Percentiles rank a stretch among this genome's conserved stretches.
Evolutionary conservation across 2,329 filamentous ascomycete genomes (phyloP).

Genomic region (Penicillium sp.): DNA sequence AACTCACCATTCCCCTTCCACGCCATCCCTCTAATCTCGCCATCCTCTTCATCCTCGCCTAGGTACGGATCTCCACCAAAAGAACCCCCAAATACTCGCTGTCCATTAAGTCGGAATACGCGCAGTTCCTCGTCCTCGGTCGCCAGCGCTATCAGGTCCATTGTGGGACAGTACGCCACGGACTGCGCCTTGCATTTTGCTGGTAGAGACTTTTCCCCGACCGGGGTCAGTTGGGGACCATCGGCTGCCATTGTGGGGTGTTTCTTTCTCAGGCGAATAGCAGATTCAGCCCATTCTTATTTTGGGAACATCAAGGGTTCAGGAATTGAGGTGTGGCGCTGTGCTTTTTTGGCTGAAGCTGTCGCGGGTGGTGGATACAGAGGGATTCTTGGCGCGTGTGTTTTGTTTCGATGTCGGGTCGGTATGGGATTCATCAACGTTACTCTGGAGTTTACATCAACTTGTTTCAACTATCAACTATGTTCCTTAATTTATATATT

Average conservation of each 20-base stretch:
- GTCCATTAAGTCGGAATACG: constrained; percentile 75
- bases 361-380: constrained; percentile 17
- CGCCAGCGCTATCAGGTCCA: constrained; percentile 75
- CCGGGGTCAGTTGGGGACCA: constrained; percentile 36
- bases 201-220: constrained; percentile 41
- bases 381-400: constrained; percentile 23
- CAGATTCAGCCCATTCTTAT: constrained; percentile 27
- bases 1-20: constrained; percentile 68
- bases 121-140: constrained; percentile 66
- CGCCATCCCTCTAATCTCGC: constrained; percentile 46
- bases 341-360: constrained; percentile 12
- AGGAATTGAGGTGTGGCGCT: background rate
- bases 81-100: constrained; percentile 59
- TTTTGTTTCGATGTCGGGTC: background rate
- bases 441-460: background rate
- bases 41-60: constrained; percentile 43
- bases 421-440: background rate
- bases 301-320: background rate
- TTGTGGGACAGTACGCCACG: constrained; percentile 74
- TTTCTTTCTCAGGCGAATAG: background rate
- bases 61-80: constrained; percentile 40
- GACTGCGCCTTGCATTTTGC: constrained; percentile 47
- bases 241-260: constrained; percentile 23
- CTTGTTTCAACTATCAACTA: background rate
- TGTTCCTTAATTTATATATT: background rate